Conservation (phyloP, 371 early-diverging fungal species). For the Rhizopus arrhizus region DNA sequence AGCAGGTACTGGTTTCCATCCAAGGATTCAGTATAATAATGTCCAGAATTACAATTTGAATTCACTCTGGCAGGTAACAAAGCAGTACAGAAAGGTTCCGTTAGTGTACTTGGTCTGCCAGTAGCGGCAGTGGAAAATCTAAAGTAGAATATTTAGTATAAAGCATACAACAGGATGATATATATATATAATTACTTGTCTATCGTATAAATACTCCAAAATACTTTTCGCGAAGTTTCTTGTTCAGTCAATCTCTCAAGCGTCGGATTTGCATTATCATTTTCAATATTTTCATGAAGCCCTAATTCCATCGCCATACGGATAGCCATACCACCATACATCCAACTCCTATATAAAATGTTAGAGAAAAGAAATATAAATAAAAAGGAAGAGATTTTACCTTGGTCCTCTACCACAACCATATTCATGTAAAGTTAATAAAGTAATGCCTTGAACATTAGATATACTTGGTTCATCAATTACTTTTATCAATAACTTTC, state of each 20-base stretch:
- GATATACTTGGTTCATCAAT: constrained; percentile 57
- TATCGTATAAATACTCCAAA: constrained; percentile 29
- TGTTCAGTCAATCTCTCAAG: constrained; percentile 38
- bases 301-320: constrained; percentile 63
- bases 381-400: constrained; percentile 9
- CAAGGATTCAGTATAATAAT: constrained; percentile 43
- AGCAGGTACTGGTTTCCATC: constrained; percentile 30
- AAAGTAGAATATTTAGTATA: constrained; percentile 2
- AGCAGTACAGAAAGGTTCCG: constrained; percentile 59
- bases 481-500: constrained; percentile 25
- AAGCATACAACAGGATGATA: constrained; percentile 13
- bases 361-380: no score
- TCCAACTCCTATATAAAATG: constrained; percentile 55
- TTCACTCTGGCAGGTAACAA: constrained; percentile 52
- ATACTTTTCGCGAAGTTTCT: constrained; percentile 29
- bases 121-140: constrained; percentile 35
- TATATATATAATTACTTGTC: constrained; percentile 45
- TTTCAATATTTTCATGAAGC: constrained; percentile 55
- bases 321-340: constrained; percentile 71
- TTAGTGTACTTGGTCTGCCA: constrained; percentile 40
- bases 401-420: constrained; percentile 65
- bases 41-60: not conserved
- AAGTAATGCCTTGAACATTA: constrained; percentile 55
- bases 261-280: constrained; percentile 24
- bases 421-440: constrained; percentile 62